Base-by-base conservation (phyloP, 2,329 filamentous ascomycete genomes). In the Aureobasidium leucospermi region DNA sequence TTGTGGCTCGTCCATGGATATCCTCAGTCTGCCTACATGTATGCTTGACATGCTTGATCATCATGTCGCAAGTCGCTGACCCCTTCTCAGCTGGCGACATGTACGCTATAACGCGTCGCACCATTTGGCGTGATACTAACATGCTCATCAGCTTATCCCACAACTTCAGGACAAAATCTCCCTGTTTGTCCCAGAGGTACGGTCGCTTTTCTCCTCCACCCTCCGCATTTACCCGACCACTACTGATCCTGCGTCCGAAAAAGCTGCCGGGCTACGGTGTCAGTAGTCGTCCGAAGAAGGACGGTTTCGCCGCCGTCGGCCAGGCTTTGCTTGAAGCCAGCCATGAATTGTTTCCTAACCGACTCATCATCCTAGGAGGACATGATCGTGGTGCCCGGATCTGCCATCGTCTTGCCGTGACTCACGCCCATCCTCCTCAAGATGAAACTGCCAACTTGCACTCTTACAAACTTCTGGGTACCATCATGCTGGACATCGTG, bases 361-460 rank as follows among this genome's bases (percentile, higher is more conserved):
- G 68, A 13, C 66, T 66, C 0, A 65, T 81, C 15, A 74, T 81
- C 60, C 72, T 80, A 58, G 73, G 72, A 41, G 78, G 78, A 19
- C 78, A 81, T 65, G 78, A 81, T 64, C 76, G 78, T 34, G 79
- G 79, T 43, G 79, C 75, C 2, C 74, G 79, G 8, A 72, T 81
- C 62, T 73, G 71, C 56, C 79, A 81, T 65, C 76, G 78, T 23
- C 69, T 81, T 38, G 70, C 77, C 32, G 77, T 80, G 36, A 73
- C 77, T 61, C 66, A 68, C 38, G 63, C 69, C 8, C 60, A 70
- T 4, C 59, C 63, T 7, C 64, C 58, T 15, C 19, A 47, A 7
- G 41, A 42, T 36, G 49, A 57, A 1, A n/a, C 55, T 31, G n/a
- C 60, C 13, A 32, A 55, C 15, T 13, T 58, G 4, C 58, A 61